Evolutionary conservation across 345 rosid species (phyloP), one percentile per base, ranked within the genome.

Genomic region (Euphorbia pulcherrima): DNA sequence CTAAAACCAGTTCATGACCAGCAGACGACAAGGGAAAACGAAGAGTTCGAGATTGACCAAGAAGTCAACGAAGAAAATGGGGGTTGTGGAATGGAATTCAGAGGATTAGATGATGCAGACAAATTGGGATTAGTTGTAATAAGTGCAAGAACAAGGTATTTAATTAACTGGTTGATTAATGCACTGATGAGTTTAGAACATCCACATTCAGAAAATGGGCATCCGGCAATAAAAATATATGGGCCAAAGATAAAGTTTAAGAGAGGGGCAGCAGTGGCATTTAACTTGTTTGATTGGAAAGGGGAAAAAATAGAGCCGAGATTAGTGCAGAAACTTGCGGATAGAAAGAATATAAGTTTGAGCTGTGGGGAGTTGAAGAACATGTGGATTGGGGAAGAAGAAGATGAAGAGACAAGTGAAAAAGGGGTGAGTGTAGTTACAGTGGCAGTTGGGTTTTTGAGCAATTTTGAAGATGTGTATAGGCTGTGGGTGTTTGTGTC

Each of bases 231-330:
- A 1, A 85, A 71, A 77, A 82, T 93, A 70, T 89, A 83, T 52
- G 98, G 98, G 21, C 95, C 96, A 4, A 83, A 75, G 59, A 74
- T 83, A 26, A 79, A 26, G 65, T 70, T 65, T 39, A 79, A 75
- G 10, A 73, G 90, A 47, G 94, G 88, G 33, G 87, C 88, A 6
- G 85, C 84, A 0, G 35, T 89, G 29, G 87, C 97, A 60, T 93
- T 93, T 77, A 90, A 90, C 55, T 56, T 93, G 1, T 87, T 87
- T n/a, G 92, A 93, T 21, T 93, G 97, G 98, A 90, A 89, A 73
- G 95, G 89, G 8, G 85, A 84, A 44, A 93, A 74, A 72, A 77
- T 93, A 0, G 83, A 88, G 37, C 96, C 98, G 9, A 68, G 26
- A 40, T 60, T 89, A 23, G 90, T 90, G 23, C 92, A 87, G 79